These are phyloP conservation scores for Seiridium cupressi DNA, from an alignment of 2,329 filamentous ascomycete species.

Conservation along the genomic window DNA sequence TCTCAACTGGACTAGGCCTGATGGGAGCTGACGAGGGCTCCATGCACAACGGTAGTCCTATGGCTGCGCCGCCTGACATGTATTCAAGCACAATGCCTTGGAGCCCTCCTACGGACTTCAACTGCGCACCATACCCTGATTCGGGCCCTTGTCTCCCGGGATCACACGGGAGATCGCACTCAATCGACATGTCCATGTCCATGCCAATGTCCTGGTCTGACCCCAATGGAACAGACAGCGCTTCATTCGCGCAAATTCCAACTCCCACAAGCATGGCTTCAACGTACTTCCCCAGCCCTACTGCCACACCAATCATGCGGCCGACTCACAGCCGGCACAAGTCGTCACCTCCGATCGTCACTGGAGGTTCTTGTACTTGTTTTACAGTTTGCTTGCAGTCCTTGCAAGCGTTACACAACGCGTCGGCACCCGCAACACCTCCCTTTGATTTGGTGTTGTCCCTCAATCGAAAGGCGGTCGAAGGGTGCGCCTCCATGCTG, in stretches of 20 bases:
- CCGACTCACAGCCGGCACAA: conserved; percentile 26
- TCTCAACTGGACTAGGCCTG: conserved; percentile 30
- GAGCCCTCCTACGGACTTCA: conserved; percentile 35
- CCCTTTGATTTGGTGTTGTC: conserved; percentile 44
- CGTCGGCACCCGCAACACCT: conserved; percentile 33
- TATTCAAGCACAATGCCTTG: conserved; percentile 37
- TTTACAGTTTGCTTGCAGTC: conserved; percentile 45
- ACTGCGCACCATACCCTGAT: conserved; percentile 29
- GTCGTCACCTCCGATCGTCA: conserved; percentile 22
- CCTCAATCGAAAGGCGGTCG: conserved; percentile 46
- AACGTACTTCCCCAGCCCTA: conserved; percentile 39
- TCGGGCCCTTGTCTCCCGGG: conserved; percentile 24
- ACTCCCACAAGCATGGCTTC: conserved; percentile 33
- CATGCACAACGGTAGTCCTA: conserved; percentile 19
- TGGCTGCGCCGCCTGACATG: conserved; percentile 28
- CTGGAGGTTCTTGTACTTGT: conserved; percentile 39
- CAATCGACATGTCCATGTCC: conserved; percentile 33
- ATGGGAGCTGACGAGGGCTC: conserved; percentile 27
- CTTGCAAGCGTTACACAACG: conserved; percentile 45
- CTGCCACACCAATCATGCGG: conserved; percentile 33
- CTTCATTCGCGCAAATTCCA: conserved; percentile 30
- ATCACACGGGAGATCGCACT: conserved; percentile 31
- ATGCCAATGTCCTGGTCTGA: conserved; percentile 27
- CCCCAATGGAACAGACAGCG: conserved; percentile 27
- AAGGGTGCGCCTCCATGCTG: conserved; percentile 46